phyloP scores from a whole-genome alignment of 176 grass and related monocot species.

The Chrysopogon serrulatus region DNA sequence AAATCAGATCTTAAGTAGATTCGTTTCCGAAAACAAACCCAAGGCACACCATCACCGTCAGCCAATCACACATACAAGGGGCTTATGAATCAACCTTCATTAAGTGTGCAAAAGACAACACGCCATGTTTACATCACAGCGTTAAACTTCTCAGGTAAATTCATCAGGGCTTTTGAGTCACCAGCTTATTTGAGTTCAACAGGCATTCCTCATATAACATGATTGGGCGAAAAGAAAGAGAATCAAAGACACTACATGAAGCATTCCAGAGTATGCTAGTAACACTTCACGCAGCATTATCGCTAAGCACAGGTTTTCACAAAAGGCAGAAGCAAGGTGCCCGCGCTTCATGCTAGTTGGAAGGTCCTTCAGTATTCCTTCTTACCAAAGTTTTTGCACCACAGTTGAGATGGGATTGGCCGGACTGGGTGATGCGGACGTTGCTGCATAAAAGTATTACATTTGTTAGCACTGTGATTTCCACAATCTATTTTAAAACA shows the following conservation, averaged over 20 bases:
- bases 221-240: not conserved
- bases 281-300: conserved; percentile 15
- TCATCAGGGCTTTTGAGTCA: conserved; percentile 33
- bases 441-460: conserved; percentile 60
- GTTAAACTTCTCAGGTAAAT: conserved; percentile 27
- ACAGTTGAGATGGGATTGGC: conserved; percentile 91
- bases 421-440: conserved; percentile 88
- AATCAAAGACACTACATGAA: conserved; percentile 19
- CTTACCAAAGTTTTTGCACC: conserved; percentile 99
- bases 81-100: not conserved
- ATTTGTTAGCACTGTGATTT: not conserved
- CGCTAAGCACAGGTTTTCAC: conserved; percentile 13
- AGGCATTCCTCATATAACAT: conserved; percentile 23
- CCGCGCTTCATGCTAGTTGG: not conserved
- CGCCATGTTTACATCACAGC: not conserved
- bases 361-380: conserved; percentile 60
- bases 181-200: conserved; percentile 33
- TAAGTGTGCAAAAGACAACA: not conserved
- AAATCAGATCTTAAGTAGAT: not conserved
- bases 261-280: conserved; percentile 4
- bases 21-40: not conserved
- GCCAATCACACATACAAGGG: not conserved
- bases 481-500: not conserved
- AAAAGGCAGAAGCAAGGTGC: conserved; percentile 10
- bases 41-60: not conserved